Conservation (phyloP, 306 rosid genomes). For the Urtica urens region DNA sequence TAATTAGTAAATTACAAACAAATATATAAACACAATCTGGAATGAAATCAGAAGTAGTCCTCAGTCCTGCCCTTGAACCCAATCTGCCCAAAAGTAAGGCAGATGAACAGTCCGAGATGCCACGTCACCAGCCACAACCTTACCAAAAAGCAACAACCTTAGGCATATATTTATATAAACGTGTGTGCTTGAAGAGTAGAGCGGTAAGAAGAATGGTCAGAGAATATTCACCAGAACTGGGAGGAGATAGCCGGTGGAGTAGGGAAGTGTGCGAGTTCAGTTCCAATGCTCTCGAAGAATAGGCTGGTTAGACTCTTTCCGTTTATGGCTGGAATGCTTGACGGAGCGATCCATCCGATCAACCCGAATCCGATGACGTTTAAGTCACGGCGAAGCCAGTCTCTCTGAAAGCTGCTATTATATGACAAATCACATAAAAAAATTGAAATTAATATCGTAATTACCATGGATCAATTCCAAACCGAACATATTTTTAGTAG, state of each 20-base stretch:
- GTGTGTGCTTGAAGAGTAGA: neutral
- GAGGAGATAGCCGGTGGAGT: constrained; percentile 80
- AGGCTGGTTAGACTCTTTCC: constrained; percentile 85
- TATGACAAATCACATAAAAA: too few relatives aligned
- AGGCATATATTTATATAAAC: neutral
- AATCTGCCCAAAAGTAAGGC: constrained; percentile 87
- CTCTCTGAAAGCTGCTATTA: constrained; percentile 51
- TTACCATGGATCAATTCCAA: too few relatives aligned
- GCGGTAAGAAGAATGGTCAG: neutral
- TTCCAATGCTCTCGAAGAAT: constrained; percentile 86
- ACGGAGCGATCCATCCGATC: constrained; percentile 88
- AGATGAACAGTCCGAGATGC: constrained; percentile 72
- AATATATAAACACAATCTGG: too few relatives aligned
- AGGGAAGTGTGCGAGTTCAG: constrained; percentile 91
- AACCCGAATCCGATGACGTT: constrained; percentile 90
- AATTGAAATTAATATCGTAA: neutral
- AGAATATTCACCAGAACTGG: constrained; percentile 47
- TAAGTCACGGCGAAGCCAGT: constrained; percentile 73
- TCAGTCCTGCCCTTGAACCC: constrained; percentile 97
- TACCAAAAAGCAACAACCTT: neutral
- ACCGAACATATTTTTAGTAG: neutral
- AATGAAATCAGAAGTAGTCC: constrained; percentile 58
- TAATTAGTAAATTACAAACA: too few relatives aligned
- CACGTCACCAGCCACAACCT: constrained; percentile 85
- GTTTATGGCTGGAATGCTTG: constrained; percentile 67